phyloP scores from a whole-genome alignment of 2,329 filamentous ascomycete species.

The Fusarium sp. region DNA sequence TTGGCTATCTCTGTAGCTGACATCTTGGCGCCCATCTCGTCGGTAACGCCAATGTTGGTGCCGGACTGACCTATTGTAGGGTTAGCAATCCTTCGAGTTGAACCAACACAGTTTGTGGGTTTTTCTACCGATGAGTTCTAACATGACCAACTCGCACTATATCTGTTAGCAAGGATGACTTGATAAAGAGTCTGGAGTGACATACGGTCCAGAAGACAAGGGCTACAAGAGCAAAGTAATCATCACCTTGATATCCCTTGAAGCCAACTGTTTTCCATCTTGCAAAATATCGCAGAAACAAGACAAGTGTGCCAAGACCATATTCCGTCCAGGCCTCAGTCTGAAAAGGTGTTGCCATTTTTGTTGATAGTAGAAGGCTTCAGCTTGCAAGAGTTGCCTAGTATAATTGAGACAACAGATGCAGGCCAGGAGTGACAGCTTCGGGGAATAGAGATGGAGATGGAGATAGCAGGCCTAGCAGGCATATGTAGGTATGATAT shows the following conservation, averaged over 20 bases:
- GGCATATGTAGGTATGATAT: slow-evolving; percentile 4
- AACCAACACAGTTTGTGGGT: background rate
- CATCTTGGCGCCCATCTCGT: slow-evolving; percentile 49
- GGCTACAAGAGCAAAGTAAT: slow-evolving; percentile 54
- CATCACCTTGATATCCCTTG: slow-evolving; percentile 57
- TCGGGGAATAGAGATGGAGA: background rate
- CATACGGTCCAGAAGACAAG: slow-evolving; percentile 55
- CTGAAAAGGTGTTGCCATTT: slow-evolving; percentile 55
- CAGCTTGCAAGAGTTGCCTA: background rate
- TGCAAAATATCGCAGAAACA: slow-evolving; percentile 55
- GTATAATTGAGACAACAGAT: background rate
- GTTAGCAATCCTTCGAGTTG: slow-evolving; percentile 12
- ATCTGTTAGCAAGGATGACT: slow-evolving; percentile 1
- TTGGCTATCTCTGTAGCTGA: slow-evolving; percentile 45
- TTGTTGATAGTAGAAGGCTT: background rate
- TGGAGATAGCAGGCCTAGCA: background rate
- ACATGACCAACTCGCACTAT: slow-evolving; percentile 47
- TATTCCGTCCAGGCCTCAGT: slow-evolving; percentile 59
- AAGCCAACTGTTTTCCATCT: slow-evolving; percentile 54
- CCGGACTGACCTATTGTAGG: slow-evolving; percentile 50
- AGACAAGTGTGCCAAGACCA: slow-evolving; percentile 51
- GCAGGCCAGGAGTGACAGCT: background rate
- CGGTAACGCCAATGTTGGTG: slow-evolving; percentile 53
- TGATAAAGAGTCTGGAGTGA: background rate
- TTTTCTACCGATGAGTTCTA: slow-evolving; percentile 50